Base-by-base conservation (phyloP, 2,329 filamentous ascomycete genomes). In the Trichoderma hamatum region DNA sequence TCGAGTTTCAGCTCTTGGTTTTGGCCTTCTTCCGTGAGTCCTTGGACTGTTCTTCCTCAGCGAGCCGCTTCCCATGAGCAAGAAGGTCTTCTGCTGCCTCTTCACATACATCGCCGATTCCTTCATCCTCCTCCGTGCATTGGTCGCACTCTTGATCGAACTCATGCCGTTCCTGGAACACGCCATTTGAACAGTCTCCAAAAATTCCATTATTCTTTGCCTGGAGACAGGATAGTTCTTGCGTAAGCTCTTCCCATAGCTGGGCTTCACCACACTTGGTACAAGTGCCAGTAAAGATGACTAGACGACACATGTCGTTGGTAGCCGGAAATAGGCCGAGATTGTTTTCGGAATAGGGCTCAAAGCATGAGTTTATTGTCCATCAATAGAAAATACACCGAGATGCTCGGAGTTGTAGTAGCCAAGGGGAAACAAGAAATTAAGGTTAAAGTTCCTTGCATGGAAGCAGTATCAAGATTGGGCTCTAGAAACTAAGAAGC, bases 131-230 rank as follows among this genome's bases (percentile, higher is more conserved):
- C 52, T 80, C 80, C 56, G 77, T 72, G 68, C 83, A 85, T 16
- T 75, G 71, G 58, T 82, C 78, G 74, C 83, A 85, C 72, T 85
- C 83, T 70, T 84, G 83, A 72, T 84, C 82, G 69, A 84, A 84
- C 3, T 71, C 71, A 74, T 84, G 83, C 68, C 83, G 76, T 70
- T 84, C 82, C 46, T 78, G 72, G 49, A 77, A 73, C 34, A 83
- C 76, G 36, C 83, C 83, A 28, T 74, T 73, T 49, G 74, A 72
- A 74, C 83, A 85, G 58, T 80, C 75, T 51, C 83, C 83, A 66
- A 85, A 84, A 13, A 72, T 72, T 59, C 80, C 83, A 26, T 78
- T 79, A 75, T 85, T 85, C 72, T 85, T 85, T 46, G 83, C 82
- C 70, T 84, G 79, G 61, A 85, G 80, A 68, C 83, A 85, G 9